These are phyloP conservation scores for Gracilaria domingensis DNA, from an alignment of 23 red algal genomes.

Conservation along the genomic window DNA sequence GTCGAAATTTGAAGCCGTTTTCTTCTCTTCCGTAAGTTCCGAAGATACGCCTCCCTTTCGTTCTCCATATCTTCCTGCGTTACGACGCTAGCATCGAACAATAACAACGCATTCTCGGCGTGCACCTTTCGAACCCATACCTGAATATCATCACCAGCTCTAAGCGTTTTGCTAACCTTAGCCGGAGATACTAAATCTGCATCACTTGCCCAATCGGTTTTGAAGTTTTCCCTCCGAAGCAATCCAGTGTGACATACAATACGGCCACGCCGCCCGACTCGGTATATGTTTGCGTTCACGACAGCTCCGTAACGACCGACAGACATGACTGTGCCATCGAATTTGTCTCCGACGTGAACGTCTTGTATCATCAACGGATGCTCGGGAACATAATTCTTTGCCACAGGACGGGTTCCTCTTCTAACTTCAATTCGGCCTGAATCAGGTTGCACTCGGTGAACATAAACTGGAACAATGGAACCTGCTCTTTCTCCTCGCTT, in stretches of 20 bases:
- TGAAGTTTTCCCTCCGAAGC: conserved; percentile 41
- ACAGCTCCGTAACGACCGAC: conserved; percentile 54
- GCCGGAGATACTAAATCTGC: conserved; percentile 31
- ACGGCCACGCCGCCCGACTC: conserved; percentile 22
- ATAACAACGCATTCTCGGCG: conserved; percentile 27
- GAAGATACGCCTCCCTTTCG: conserved; percentile 1
- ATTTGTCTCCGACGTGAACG: conserved; percentile 47
- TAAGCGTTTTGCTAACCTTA: conserved; percentile 32
- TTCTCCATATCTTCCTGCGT: conserved; percentile 1
- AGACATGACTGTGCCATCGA: conserved; percentile 23
- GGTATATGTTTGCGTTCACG: conserved; percentile 32
- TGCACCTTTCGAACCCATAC: conserved; percentile 55
- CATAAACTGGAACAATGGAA: conserved; percentile 49
- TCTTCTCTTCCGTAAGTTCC: background rate
- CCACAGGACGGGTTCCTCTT: background rate
- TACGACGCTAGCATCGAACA: conserved; percentile 31
- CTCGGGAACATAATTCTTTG: background rate
- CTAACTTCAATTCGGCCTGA: conserved; percentile 51
- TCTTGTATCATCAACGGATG: conserved; percentile 7
- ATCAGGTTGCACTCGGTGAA: conserved; percentile 25
- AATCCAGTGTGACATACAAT: conserved; percentile 21
- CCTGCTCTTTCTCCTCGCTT: background rate
- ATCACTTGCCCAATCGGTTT: conserved; percentile 44
- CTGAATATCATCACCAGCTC: conserved; percentile 34
- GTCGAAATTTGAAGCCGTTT: background rate